Evolutionary conservation across 768 basidiomycete genomes (phyloP).

Genomic region (Podaxis pistillaris): DNA sequence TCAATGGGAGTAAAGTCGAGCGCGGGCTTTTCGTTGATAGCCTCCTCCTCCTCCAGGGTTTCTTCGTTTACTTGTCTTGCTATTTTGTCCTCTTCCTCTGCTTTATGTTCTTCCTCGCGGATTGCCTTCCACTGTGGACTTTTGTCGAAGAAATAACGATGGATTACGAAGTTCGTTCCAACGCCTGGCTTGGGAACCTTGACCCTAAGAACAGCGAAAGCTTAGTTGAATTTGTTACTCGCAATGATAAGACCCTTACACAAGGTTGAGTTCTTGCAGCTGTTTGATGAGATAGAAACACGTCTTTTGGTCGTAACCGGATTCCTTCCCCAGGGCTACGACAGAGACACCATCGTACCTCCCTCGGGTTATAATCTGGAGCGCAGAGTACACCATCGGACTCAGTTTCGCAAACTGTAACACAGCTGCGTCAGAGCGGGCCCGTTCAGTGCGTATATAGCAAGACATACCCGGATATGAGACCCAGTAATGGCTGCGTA

Average conservation of each 20-base stretch:
- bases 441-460: neutral
- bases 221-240: neutral
- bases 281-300: constrained; percentile 85
- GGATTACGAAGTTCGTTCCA: constrained; percentile 76
- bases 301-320: constrained; percentile 86
- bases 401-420: constrained; percentile 74
- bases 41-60: constrained; percentile 32
- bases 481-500: constrained; percentile 84
- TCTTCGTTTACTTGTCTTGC: constrained; percentile 28
- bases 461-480: constrained; percentile 66
- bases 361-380: constrained; percentile 83
- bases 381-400: constrained; percentile 79
- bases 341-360: constrained; percentile 76
- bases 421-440: constrained; percentile 1
- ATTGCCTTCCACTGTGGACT: constrained; percentile 77
- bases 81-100: constrained; percentile 32
- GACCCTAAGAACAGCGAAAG: constrained; percentile 37
- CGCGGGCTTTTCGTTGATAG: constrained; percentile 23
- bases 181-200: constrained; percentile 79
- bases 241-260: constrained; percentile 44
- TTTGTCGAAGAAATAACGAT: constrained; percentile 79
- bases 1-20: constrained; percentile 74
- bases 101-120: constrained; percentile 62
- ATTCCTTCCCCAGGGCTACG: constrained; percentile 71
- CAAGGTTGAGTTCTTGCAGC: constrained; percentile 66